Evolutionary conservation across 2,329 filamentous ascomycete genomes (phyloP).

Genomic region (Fusarium tanahbumbuense): DNA sequence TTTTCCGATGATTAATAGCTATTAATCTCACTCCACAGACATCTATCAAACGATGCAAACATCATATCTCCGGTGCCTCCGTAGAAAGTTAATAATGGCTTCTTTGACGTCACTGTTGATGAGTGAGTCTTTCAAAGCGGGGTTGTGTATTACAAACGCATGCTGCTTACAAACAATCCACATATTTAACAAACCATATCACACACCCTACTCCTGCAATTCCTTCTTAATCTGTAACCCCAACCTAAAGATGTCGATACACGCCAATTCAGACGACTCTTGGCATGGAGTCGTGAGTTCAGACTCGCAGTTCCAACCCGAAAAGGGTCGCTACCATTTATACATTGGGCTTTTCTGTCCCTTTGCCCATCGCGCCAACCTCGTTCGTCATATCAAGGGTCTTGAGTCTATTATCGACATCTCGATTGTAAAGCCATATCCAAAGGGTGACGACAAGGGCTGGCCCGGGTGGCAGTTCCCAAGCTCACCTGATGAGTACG

Average conservation of each 20-base stretch:
- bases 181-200: background rate
- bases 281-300: constrained; percentile 42
- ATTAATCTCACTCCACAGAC: background rate
- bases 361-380: constrained; percentile 77
- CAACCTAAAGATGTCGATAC: constrained; percentile 30
- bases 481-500: constrained; percentile 61
- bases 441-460: constrained; percentile 71
- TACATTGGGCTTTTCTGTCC: constrained; percentile 72
- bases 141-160: background rate
- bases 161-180: background rate
- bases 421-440: constrained; percentile 72
- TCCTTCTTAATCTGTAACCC: background rate
- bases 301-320: constrained; percentile 61
- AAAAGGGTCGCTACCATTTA: constrained; percentile 69
- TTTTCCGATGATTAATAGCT: no score
- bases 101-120: background rate
- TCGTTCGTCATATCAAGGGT: constrained; percentile 78
- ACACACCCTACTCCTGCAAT: background rate
- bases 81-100: background rate
- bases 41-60: background rate
- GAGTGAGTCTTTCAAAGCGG: background rate
- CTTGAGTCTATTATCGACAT: constrained; percentile 75
- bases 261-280: constrained; percentile 38
- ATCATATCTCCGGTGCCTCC: background rate
- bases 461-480: constrained; percentile 74